Percentiles rank a stretch among this genome's conserved stretches.
These are phyloP conservation scores for Carex kokanica DNA, from an alignment of 176 grass and related monocot species.

Conservation along the genomic window DNA sequence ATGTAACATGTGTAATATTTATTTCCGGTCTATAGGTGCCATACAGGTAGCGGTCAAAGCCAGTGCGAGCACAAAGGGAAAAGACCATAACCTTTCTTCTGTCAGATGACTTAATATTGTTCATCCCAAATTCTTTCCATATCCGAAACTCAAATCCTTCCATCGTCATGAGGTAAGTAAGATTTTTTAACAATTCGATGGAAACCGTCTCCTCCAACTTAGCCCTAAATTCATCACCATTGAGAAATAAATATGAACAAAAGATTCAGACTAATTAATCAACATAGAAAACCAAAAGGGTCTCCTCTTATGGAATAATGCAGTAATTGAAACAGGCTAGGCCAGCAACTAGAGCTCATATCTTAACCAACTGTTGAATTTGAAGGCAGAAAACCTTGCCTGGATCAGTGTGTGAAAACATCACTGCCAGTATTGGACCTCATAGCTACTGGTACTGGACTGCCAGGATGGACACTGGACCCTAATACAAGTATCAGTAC, in stretches of 20 bases:
- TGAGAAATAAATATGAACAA: not conserved
- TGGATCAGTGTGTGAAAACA: not conserved
- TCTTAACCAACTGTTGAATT: not conserved
- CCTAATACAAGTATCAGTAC: not conserved
- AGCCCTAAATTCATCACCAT: conserved; percentile 37
- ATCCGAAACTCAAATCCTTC: conserved; percentile 51
- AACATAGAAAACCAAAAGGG: not conserved
- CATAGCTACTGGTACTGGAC: not conserved
- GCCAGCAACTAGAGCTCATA: not conserved
- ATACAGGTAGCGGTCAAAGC: not conserved
- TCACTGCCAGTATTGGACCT: not conserved
- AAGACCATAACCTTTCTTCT: conserved; percentile 52
- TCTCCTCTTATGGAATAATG: not conserved
- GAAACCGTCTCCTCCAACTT: conserved; percentile 48
- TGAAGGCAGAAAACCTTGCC: not conserved
- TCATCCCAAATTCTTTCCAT: conserved; percentile 44
- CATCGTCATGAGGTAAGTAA: conserved; percentile 45
- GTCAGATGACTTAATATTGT: conserved; percentile 31
- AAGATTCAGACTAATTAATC: not conserved
- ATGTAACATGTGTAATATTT: not conserved
- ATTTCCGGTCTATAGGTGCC: not conserved
- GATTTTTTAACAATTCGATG: conserved; percentile 36
- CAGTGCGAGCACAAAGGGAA: not conserved
- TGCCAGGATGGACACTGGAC: not conserved
- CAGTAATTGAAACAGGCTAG: not conserved